A percentile compares a stretch with the other conserved stretches of the same genome.
Conservation (phyloP, 2,329 filamentous ascomycete species). For the Pezizomycotina sp. region DNA sequence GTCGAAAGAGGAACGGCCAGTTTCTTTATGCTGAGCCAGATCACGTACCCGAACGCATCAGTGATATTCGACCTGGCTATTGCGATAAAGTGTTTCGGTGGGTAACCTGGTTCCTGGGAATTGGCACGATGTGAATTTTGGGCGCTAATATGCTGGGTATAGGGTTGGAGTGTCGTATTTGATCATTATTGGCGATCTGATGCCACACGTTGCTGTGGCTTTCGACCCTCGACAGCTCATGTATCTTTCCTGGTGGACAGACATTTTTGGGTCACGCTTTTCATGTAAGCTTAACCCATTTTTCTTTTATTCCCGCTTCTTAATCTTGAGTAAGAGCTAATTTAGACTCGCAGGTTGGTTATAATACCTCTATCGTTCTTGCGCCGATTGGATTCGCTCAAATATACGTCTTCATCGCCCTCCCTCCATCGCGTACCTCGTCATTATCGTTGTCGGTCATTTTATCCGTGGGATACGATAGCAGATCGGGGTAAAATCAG, state of each 20-base stretch:
- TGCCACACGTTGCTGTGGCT: slow-evolving; percentile 81
- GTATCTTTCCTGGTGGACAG: slow-evolving; percentile 68
- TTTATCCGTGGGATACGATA: slow-evolving; percentile 61
- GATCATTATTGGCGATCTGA: slow-evolving; percentile 95
- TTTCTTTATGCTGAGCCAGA: slow-evolving; percentile 91
- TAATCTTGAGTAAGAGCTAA: slow-evolving; percentile 4
- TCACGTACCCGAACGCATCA: slow-evolving; percentile 91
- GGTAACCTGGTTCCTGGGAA: slow-evolving; percentile 3
- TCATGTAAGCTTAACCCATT: slow-evolving; percentile 47
- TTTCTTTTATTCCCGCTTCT: not conserved
- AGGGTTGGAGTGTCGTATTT: slow-evolving; percentile 88
- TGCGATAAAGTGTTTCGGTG: slow-evolving; percentile 82
- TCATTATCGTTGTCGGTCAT: slow-evolving; percentile 84
- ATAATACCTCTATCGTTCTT: slow-evolving; percentile 91
- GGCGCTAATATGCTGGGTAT: slow-evolving; percentile 1
- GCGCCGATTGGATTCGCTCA: slow-evolving; percentile 78
- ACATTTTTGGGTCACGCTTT: slow-evolving; percentile 94
- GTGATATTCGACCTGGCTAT: slow-evolving; percentile 93
- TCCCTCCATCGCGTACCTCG: slow-evolving; percentile 84
- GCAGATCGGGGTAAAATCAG: slow-evolving; percentile 58
- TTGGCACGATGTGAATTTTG: not conserved
- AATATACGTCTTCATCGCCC: slow-evolving; percentile 89
- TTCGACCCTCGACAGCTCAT: slow-evolving; percentile 46
- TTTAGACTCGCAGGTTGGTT: slow-evolving; percentile 44
- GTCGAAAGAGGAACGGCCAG: slow-evolving; percentile 75